These are phyloP conservation scores for Globisporangium alternatum DNA, from an alignment of 352 stramenopile genomes.

Conservation along the genomic window DNA sequence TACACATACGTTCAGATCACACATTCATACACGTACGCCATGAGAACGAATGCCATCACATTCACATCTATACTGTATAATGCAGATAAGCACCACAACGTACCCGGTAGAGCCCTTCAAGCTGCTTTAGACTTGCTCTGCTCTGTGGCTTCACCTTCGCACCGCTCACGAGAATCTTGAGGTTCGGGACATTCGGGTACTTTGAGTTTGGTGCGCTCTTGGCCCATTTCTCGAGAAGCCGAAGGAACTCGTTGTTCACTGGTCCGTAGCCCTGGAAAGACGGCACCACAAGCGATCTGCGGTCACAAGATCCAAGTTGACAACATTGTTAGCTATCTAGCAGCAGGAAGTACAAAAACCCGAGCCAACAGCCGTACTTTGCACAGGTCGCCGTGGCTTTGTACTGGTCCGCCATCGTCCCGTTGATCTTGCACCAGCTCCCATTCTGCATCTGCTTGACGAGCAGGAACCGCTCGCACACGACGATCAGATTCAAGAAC, in stretches of 20 bases:
- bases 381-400: slow-evolving; percentile 78
- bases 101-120: slow-evolving; percentile 70
- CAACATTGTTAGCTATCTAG: not conserved
- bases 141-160: slow-evolving; percentile 42
- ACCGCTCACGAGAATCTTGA: slow-evolving; percentile 51
- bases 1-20: slow-evolving; percentile 10
- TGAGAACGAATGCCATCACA: not conserved
- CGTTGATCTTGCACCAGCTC: slow-evolving; percentile 65
- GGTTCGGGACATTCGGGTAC: slow-evolving; percentile 26
- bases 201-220: slow-evolving; percentile 28
- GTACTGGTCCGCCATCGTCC: slow-evolving; percentile 62
- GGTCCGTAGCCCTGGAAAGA: slow-evolving; percentile 57
- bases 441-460: slow-evolving; percentile 67
- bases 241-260: slow-evolving; percentile 50
- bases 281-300: slow-evolving; percentile 53
- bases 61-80: not conserved
- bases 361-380: slow-evolving; percentile 46
- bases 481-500: slow-evolving; percentile 39
- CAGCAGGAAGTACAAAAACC: not conserved
- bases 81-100: not conserved
- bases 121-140: slow-evolving; percentile 50
- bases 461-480: slow-evolving; percentile 65
- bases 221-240: slow-evolving; percentile 71
- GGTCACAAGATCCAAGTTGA: not conserved
- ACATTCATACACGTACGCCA: not conserved